A percentile compares a stretch with the other conserved stretches of the same genome.
phyloP scores from a whole-genome alignment of 2,329 filamentous ascomycete species.

The Stagonosporopsis cucurbitacearum region DNA sequence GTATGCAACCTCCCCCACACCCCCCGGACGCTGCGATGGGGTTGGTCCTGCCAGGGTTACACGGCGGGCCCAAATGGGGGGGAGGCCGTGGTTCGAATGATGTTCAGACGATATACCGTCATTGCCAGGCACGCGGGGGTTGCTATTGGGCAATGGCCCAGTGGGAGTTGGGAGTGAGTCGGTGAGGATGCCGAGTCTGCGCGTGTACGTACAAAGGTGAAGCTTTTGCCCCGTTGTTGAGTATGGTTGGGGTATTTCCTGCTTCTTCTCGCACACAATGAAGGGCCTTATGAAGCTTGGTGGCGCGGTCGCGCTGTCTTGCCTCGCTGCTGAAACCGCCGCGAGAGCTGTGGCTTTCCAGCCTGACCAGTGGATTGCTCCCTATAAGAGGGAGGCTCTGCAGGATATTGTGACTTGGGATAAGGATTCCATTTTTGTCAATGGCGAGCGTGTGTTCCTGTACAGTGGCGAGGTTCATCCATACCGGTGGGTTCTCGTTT shows the following conservation, averaged over 20 bases:
- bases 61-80: slow-evolving; percentile 2
- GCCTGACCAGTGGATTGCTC: slow-evolving; percentile 57
- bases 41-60: slow-evolving; percentile 17
- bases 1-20: too few species aligned
- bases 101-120: slow-evolving; percentile 23
- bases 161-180: too few species aligned
- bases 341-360: slow-evolving; percentile 59
- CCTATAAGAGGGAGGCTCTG: slow-evolving; percentile 58
- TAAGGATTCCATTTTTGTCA: slow-evolving; percentile 71
- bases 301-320: slow-evolving; percentile 40
- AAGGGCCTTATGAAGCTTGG: slow-evolving; percentile 26
- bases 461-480: slow-evolving; percentile 71
- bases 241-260: not conserved
- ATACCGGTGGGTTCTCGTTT: not conserved
- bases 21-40: not conserved
- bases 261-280: slow-evolving; percentile 21
- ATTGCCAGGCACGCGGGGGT: slow-evolving; percentile 14
- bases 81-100: slow-evolving; percentile 12
- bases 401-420: slow-evolving; percentile 74
- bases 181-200: slow-evolving; percentile 10
- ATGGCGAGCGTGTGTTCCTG: slow-evolving; percentile 72
- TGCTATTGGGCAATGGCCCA: not conserved
- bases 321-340: slow-evolving; percentile 54
- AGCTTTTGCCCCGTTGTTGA: not conserved
- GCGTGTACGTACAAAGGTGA: slow-evolving; percentile 12